phyloP scores from a whole-genome alignment of 805 yeast species.

The Metschnikowia colocasiae region DNA sequence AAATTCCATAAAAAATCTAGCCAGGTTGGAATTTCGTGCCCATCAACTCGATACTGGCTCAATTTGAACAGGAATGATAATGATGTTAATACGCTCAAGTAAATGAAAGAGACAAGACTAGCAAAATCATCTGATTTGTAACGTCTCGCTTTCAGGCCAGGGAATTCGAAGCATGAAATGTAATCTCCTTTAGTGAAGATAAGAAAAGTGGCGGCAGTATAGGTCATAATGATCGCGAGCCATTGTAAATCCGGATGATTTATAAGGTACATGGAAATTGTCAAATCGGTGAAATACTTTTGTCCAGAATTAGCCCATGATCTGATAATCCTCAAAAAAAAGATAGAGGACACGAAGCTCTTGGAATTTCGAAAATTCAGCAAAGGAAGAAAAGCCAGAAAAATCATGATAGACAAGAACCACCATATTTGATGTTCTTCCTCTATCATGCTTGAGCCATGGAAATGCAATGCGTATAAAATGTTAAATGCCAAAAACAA shows the following conservation, averaged over 20 bases:
- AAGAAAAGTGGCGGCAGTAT: conserved; percentile 19
- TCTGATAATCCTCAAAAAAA: conserved; percentile 55
- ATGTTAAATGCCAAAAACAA: conserved; percentile 36
- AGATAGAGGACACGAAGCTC: conserved; percentile 17
- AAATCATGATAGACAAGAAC: conserved; percentile 35
- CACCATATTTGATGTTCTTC: conserved; percentile 98
- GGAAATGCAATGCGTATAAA: conserved; percentile 63
- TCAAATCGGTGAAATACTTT: conserved; percentile 48
- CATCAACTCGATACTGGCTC: conserved; percentile 50
- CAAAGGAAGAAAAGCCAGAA: conserved; percentile 11
- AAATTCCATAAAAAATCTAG: conserved; percentile 23
- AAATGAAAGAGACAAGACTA: conserved; percentile 40
- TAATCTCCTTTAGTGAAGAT: conserved; percentile 26
- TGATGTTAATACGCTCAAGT: conserved; percentile 44
- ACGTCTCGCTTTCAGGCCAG: conserved; percentile 3
- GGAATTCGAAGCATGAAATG: conserved; percentile 19
- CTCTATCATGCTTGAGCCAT: conserved; percentile 75
- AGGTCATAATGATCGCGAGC: conserved; percentile 45
- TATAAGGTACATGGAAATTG: conserved; percentile 42
- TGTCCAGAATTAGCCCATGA: conserved; percentile 93
- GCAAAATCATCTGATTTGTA: conserved; percentile 19
- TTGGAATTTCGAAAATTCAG: conserved; percentile 4
- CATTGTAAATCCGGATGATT: conserved; percentile 38
- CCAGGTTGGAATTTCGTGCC: conserved; percentile 49
- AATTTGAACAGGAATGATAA: conserved; percentile 54